Evolutionary conservation across 2,329 filamentous ascomycete genomes (phyloP).

Genomic region (Epichloe elymi): DNA sequence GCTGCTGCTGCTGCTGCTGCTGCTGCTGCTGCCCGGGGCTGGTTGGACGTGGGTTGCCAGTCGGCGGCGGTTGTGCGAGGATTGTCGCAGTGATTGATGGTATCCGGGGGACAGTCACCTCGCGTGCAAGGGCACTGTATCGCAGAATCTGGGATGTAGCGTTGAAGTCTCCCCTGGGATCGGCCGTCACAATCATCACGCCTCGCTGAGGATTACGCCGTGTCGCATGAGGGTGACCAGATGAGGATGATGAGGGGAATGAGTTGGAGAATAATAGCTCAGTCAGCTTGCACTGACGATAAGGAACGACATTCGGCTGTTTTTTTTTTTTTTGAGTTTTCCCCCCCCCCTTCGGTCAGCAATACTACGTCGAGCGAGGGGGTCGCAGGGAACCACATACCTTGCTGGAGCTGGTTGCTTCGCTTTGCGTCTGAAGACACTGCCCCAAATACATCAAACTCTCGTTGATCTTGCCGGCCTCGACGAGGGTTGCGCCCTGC

Average conservation of each 20-base stretch:
- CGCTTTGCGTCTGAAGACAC: conserved; percentile 89
- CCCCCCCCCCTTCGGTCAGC: no score
- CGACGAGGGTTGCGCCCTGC: conserved; percentile 77
- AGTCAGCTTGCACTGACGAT: conserved; percentile 73
- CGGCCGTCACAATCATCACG: conserved; percentile 92
- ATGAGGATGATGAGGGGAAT: conserved; percentile 49
- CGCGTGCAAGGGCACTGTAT: conserved; percentile 83
- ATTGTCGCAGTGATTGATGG: conserved; percentile 72
- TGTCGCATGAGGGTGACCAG: conserved; percentile 21
- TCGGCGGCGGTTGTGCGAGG: conserved; percentile 22
- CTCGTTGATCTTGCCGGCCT: conserved; percentile 97
- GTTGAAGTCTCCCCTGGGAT: conserved; percentile 92
- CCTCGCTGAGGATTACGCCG: conserved; percentile 67
- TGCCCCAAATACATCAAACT: conserved; percentile 97
- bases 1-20: conserved; percentile 17
- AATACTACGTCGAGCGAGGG: neutral
- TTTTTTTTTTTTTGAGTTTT: no score
- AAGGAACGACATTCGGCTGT: conserved; percentile 63
- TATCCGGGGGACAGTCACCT: conserved; percentile 76
- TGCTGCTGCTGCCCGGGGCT: conserved; percentile 18
- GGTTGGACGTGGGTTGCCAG: conserved; percentile 12
- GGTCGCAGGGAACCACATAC: conserved; percentile 26
- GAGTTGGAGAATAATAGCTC: conserved; percentile 81
- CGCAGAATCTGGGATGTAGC: conserved; percentile 91
- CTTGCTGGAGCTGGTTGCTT: conserved; percentile 60